Percentiles rank a stretch among this genome's conserved stretches.
Evolutionary conservation across 1,139 yeast genomes (phyloP).

Genomic region (Blastobotrys elegans): DNA sequence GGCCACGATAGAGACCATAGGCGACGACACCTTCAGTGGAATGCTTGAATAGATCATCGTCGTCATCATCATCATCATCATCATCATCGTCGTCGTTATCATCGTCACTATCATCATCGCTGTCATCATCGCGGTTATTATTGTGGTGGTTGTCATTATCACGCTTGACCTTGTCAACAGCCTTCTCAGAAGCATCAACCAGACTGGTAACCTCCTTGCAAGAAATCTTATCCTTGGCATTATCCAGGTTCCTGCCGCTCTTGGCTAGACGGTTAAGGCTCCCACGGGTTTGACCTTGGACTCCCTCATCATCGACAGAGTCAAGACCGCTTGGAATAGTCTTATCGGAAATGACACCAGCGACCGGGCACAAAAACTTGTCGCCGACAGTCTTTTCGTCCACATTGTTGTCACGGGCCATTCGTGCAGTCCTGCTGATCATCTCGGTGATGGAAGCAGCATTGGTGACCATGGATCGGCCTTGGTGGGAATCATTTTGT

Average conservation of each 20-base stretch:
- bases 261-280: slow-evolving; percentile 5
- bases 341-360: slow-evolving; percentile 6
- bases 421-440: slow-evolving; percentile 2
- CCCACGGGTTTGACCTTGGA: slow-evolving; percentile 4
- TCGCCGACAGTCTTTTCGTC: slow-evolving; percentile 7
- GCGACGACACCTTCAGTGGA: slow-evolving; percentile 11
- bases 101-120: slow-evolving; percentile 1
- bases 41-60: slow-evolving; percentile 6
- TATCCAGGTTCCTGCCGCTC: neutral
- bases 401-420: neutral
- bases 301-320: neutral
- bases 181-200: neutral
- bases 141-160: neutral
- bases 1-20: slow-evolving; percentile 9
- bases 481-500: neutral
- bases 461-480: slow-evolving; percentile 7
- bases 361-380: slow-evolving; percentile 10
- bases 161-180: neutral
- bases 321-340: slow-evolving; percentile 1
- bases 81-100: slow-evolving; percentile 1
- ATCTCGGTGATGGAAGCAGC: slow-evolving; percentile 7
- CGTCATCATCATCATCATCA: neutral
- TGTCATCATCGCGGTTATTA: neutral
- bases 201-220: slow-evolving; percentile 1
- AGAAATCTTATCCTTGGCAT: neutral